Base-by-base conservation (phyloP, 116 monocot species). In the Iris pallida region DNA sequence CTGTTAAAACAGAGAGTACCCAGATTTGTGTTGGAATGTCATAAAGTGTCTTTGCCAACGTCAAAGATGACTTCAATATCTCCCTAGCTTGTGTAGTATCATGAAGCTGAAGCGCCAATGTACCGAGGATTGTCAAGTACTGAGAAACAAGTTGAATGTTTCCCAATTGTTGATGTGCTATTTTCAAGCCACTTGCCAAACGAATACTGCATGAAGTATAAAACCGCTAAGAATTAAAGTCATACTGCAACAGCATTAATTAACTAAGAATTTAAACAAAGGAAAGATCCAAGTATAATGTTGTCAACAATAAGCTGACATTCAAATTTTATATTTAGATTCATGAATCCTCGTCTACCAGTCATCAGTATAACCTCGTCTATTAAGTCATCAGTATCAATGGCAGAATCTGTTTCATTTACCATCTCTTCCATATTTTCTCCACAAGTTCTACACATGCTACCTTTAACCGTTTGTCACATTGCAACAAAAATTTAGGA, bases 111-210 rank as follows among this genome's bases (percentile, higher is more conserved):
- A 98, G 90, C 16, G 98, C 98, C 76, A 98, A 67, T 45, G 88
- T 79, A 61, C 98, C 98, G 11, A 98, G 66, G 11, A 98, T 87
- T 45, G 98, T 98, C 64, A 98, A 74, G 56, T 90, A 98, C 71
- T 98, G 98, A 61, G 98, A 98, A 80, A 98, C 98, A 68, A 98
- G 86, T 82, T 98, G 98, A 68, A 98, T 92, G 68, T 93, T 98
- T 43, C 98, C 93, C 54, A 93, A 80, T 51, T 92, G 90, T 69
- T 93, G 90, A 63, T 98, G 93, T 71, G 98, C 90, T 73, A 93
- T 88, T 80, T 85, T 92, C 79, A 98, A 79, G 43, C 98, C 98
- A 86, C 90, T 82, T 20, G 98, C 98, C 7, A 98, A 78, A 68
- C 90, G 86, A 73, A 84, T 71, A 68, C 98, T 97, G 83, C 72